These are phyloP conservation scores for Beauveria sp. DNA, from an alignment of 2,329 filamentous ascomycete genomes.

Conservation along the genomic window DNA sequence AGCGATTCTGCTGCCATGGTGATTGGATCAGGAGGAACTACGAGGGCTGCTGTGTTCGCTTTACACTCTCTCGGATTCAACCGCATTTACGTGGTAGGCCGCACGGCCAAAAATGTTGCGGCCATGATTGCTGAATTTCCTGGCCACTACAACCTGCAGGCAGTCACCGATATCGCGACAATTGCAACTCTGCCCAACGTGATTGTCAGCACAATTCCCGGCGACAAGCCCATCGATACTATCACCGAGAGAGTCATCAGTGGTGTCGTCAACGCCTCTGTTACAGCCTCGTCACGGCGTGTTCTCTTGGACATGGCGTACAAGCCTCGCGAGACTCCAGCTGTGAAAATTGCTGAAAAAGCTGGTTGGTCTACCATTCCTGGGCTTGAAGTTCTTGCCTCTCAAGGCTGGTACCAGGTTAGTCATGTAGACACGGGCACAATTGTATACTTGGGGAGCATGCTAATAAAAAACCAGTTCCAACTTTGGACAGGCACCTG, in stretches of 20 bases:
- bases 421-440: conserved; percentile 20
- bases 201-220: conserved; percentile 85
- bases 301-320: conserved; percentile 94
- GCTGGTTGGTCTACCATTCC: conserved; percentile 72
- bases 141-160: conserved; percentile 57
- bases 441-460: not conserved
- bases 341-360: conserved; percentile 76
- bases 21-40: conserved; percentile 85
- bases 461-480: conserved; percentile 44
- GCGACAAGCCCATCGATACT: conserved; percentile 72
- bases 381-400: conserved; percentile 80
- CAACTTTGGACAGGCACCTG: conserved; percentile 77
- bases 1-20: conserved; percentile 56
- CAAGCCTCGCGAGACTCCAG: conserved; percentile 71
- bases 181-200: conserved; percentile 51
- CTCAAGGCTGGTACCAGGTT: conserved; percentile 85
- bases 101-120: conserved; percentile 61
- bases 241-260: conserved; percentile 58
- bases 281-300: conserved; percentile 32
- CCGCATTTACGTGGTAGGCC: conserved; percentile 81
- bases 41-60: conserved; percentile 83
- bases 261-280: conserved; percentile 37
- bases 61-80: conserved; percentile 75
- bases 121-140: conserved; percentile 67
- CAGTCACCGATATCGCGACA: conserved; percentile 48